A percentile compares a stretch with the other conserved stretches of the same genome.
These are phyloP conservation scores for Wickerhamiella kazuoi DNA, from an alignment of 805 yeast species.

Conservation along the genomic window DNA sequence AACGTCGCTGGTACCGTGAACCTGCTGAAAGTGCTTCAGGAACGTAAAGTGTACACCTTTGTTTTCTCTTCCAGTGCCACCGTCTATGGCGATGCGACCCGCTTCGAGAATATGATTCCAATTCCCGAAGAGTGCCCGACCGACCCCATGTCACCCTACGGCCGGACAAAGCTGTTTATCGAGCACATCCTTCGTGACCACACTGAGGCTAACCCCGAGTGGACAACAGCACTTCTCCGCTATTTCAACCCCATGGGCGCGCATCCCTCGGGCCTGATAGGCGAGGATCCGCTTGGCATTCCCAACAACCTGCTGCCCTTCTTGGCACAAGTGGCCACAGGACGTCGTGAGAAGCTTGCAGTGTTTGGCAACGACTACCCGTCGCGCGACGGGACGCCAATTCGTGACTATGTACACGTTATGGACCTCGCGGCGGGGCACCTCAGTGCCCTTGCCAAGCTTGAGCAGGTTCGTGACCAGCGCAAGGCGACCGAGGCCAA, in stretches of 20 bases:
- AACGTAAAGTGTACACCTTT: constrained; percentile 30
- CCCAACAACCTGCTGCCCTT: constrained; percentile 64
- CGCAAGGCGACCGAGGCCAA: constrained; percentile 9
- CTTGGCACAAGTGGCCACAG: constrained; percentile 62
- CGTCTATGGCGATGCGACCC: constrained; percentile 65
- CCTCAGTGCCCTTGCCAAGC: constrained; percentile 46
- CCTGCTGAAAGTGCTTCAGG: constrained; percentile 36
- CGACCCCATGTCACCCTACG: constrained; percentile 64
- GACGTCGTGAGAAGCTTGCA: constrained; percentile 44
- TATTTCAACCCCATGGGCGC: constrained; percentile 80
- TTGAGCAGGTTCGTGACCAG: constrained; percentile 20
- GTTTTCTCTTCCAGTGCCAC: constrained; percentile 72
- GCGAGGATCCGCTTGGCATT: constrained; percentile 64
- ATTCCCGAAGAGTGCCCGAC: constrained; percentile 64
- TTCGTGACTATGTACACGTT: constrained; percentile 67
- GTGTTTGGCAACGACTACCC: constrained; percentile 59
- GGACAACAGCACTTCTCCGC: constrained; percentile 41
- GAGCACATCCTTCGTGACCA: constrained; percentile 46
- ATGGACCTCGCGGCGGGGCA: constrained; percentile 68
- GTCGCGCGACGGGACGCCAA: constrained; percentile 63
- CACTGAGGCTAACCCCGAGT: constrained; percentile 23
- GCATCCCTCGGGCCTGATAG: constrained; percentile 62
- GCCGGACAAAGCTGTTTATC: constrained; percentile 48
- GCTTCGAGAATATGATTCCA: constrained; percentile 56
- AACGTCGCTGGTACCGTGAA: constrained; percentile 49